Evolutionary conservation across 164 flowering plant species (phyloP), one percentile per base, ranked within the genome.

Genomic region (Vitis rotundifolia): DNA sequence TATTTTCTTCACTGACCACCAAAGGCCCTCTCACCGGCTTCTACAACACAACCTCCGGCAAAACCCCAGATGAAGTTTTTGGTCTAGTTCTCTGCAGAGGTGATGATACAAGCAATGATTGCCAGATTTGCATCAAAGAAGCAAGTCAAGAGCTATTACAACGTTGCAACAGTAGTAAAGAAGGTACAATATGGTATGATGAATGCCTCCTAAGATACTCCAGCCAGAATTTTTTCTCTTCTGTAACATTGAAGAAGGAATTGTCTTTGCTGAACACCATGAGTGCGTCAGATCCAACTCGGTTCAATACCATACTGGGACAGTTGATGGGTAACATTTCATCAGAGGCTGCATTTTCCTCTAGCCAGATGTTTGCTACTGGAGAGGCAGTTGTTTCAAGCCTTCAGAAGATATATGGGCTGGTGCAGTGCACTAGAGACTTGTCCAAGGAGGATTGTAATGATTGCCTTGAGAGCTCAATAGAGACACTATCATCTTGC

Each of bases 71-170:
- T 13, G 47, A 13, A 9, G 63, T 62, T 2, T 75, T 66, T 9
- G 74, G 68, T 14, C 66, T 62, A 19, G 70, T 37, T 49, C 67
- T 65, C 11, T 77, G 79, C 49, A 59, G 79, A 14, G 76, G 76
- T 37, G 76, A 77, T 31, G 54, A 68, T 8, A 16, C 53, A 11
- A 11, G 11, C n/a, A 49, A 61, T 3, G 26, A 3, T 8, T 77
- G 83, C 57, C 64, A 28, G 10, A 29, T 18, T 2, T 77, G 83
- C 55, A 66, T 75, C 9, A 4, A 44, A 1, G 60, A 51, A 4
- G 75, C 68, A 5, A 44, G 29, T 15, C 2, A 7, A 19, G 68
- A 72, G 0, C 16, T 70, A 12, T 1, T 15, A 2, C 9, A 53
- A 8, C 15, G 5, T 1, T 80, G 83, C 59, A 72, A 76, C 0